These are phyloP conservation scores for Bryoglossum gracile DNA, from an alignment of 495 filamentous ascomycete species.

Conservation along the genomic window DNA sequence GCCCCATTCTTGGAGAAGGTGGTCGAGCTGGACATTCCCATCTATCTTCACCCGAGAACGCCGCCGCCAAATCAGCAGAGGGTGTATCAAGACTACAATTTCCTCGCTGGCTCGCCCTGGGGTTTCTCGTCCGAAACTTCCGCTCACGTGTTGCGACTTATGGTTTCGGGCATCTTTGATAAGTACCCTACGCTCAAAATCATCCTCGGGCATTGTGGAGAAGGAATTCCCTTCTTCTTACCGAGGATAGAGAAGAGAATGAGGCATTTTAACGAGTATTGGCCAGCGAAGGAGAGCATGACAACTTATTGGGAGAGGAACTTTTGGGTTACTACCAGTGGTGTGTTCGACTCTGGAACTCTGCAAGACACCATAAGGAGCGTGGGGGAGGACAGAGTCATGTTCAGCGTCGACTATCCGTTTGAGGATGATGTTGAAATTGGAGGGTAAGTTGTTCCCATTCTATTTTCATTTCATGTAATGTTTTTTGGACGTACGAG, in stretches of 20 bases:
- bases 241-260: conserved; percentile 48
- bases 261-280: conserved; percentile 50
- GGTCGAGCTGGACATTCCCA: conserved; percentile 45
- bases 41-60: conserved; percentile 51
- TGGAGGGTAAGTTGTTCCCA: conserved; percentile 37
- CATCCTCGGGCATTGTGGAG: conserved; percentile 58
- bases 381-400: conserved; percentile 42
- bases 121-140: conserved; percentile 40
- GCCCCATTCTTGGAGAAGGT: conserved; percentile 39
- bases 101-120: conserved; percentile 33
- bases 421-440: conserved; percentile 42
- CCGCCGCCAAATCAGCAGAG: conserved; percentile 29
- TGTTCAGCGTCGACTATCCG: conserved; percentile 57
- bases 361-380: conserved; percentile 43
- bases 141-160: conserved; percentile 18
- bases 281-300: conserved; percentile 16
- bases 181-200: conserved; percentile 50
- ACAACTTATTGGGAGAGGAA: conserved; percentile 35
- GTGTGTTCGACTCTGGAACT: conserved; percentile 49
- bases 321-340: conserved; percentile 57
- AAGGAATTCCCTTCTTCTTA: conserved; percentile 57
- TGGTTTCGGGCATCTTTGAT: conserved; percentile 36
- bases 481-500: too few species aligned
- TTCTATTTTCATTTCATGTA: too few species aligned
- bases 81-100: conserved; percentile 39